These are phyloP conservation scores for Torulaspora indica DNA, from an alignment of 805 yeast species.

Conservation along the genomic window DNA sequence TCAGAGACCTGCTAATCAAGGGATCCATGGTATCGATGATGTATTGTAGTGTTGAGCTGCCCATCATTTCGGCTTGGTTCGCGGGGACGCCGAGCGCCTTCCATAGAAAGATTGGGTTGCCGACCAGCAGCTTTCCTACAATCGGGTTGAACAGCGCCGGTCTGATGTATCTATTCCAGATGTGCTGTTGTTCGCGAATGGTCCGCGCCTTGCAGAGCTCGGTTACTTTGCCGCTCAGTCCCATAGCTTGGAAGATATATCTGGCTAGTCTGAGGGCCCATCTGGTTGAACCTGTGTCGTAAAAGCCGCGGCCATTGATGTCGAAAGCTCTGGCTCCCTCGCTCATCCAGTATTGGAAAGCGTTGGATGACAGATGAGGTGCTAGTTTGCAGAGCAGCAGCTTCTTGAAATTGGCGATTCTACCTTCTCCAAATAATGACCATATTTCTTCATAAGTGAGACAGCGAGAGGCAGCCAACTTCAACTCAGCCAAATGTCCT, in stretches of 20 bases:
- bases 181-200: constrained; percentile 54
- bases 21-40: constrained; percentile 79
- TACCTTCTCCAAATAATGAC: constrained; percentile 75
- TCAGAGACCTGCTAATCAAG: constrained; percentile 54
- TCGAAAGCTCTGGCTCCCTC: constrained; percentile 57
- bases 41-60: constrained; percentile 62
- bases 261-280: constrained; percentile 76
- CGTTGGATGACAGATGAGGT: constrained; percentile 70
- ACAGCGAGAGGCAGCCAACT: constrained; percentile 63
- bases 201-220: constrained; percentile 54
- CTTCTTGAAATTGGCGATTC: constrained; percentile 47
- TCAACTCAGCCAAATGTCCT: constrained; percentile 73
- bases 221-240: constrained; percentile 48
- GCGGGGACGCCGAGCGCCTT: constrained; percentile 86
- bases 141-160: constrained; percentile 70
- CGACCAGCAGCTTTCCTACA: constrained; percentile 61
- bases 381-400: constrained; percentile 53
- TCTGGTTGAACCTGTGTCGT: constrained; percentile 79
- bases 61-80: constrained; percentile 79
- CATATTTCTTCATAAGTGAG: constrained; percentile 58
- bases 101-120: constrained; percentile 85
- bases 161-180: constrained; percentile 60
- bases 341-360: constrained; percentile 74
- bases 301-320: constrained; percentile 54
- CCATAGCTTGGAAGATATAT: constrained; percentile 53